Evolutionary conservation across 2,329 filamentous ascomycete genomes (phyloP), one percentile per base, ranked within the genome.

Genomic region (Cladosporium oxysporum): DNA sequence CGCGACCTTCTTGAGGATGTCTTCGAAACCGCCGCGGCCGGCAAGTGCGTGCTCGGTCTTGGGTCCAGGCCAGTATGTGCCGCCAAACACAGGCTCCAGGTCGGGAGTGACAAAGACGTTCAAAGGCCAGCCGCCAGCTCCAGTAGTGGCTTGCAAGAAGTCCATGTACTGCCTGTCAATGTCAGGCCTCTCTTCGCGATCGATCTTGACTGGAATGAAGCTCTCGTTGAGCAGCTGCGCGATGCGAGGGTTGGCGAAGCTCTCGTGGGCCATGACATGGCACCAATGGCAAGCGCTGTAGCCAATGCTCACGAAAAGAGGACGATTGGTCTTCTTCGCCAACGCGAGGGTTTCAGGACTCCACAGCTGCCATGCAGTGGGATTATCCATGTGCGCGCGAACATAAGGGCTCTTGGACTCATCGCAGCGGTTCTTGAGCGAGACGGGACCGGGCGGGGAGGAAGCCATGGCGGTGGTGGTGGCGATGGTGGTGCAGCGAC

Each of bases 131-230:
- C 95, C 95, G 11, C 93, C 94, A 1, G 87, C 90, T 23, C 91
- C 93, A 66, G 91, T 96, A 12, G 95, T 94, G 1, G 94, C 94
- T 77, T 97, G 93, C 49, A 97, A 90, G 78, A 97, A 99, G 81
- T 97, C 97, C 92, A 97, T 97, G 78, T 98, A 98, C 70, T 98
- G 93, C 68, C 91, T 89, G 75, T 99, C 95, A 69, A 98, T 88
- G 75, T 98, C 93, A 10, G 94, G 94, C 29, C 94, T 88, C 79
- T 97, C 92, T 79, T 99, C 95, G 67, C 93, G 88, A 78, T 99
- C 95, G 74, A 98, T 87, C 72, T 97, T 91, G 76, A 98, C 88
- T 4, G 95, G 94, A 53, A 99, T 88, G 77, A 98, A 99, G 66
- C 88, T 87, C 67, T 89, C 84, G 81, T 98, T 99, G 41, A 99